phyloP scores from a whole-genome alignment of 108 stramenopile species.

The Epithemia pelagica region DNA sequence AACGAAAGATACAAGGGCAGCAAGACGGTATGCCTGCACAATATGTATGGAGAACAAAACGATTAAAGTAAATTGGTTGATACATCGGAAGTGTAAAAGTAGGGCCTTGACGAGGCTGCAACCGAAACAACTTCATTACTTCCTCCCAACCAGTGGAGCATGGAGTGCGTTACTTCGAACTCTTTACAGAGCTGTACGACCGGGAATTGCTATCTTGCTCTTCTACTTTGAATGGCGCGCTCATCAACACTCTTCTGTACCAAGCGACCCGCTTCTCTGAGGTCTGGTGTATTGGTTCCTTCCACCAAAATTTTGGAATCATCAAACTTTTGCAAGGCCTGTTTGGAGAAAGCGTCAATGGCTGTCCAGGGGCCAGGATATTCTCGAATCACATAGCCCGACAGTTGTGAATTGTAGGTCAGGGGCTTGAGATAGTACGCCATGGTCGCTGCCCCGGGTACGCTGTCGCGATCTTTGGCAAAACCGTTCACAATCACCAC shows the following conservation, averaged over 20 bases:
- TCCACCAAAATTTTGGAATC: slow-evolving; percentile 55
- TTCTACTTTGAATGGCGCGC: slow-evolving; percentile 36
- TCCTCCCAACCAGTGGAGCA: too few species aligned
- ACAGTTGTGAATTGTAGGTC: slow-evolving; percentile 76
- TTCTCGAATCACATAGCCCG: slow-evolving; percentile 48
- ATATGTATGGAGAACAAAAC: slow-evolving; percentile 75
- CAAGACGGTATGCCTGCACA: slow-evolving; percentile 63
- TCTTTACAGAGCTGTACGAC: too few species aligned
- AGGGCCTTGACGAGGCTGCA: too few species aligned
- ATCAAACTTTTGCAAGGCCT: slow-evolving; percentile 30
- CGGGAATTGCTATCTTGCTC: not conserved
- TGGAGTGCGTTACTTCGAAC: too few species aligned
- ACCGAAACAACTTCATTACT: too few species aligned
- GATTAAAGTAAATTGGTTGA: slow-evolving; percentile 26
- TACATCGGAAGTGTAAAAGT: too few species aligned
- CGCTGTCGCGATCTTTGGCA: slow-evolving; percentile 50
- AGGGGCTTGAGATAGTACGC: slow-evolving; percentile 70
- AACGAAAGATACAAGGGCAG: slow-evolving; percentile 63
- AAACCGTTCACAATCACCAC: slow-evolving; percentile 67
- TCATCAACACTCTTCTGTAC: slow-evolving; percentile 65
- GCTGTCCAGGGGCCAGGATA: slow-evolving; percentile 58
- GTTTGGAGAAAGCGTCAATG: slow-evolving; percentile 37
- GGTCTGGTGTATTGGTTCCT: slow-evolving; percentile 66
- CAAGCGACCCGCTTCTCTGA: slow-evolving; percentile 43
- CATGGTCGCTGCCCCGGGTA: slow-evolving; percentile 56